These are phyloP conservation scores for Tetragonia tetragonoides DNA, from an alignment of 148 eudicot species.

Conservation along the genomic window DNA sequence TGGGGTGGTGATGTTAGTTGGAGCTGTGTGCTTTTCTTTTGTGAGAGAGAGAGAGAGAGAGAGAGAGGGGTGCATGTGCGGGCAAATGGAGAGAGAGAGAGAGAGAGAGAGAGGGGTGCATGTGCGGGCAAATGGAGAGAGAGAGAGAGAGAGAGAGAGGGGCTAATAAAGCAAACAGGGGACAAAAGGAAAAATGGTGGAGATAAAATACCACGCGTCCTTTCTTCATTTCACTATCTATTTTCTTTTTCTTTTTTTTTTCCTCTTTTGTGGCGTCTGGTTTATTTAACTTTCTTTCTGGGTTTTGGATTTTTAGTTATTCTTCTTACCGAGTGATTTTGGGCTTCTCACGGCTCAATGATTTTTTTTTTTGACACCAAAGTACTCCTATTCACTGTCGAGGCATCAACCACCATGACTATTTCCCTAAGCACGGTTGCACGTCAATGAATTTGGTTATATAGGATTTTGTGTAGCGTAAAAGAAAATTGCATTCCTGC, in stretches of 20 bases:
- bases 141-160: neutral
- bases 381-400: too few species aligned
- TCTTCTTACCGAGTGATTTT: too few species aligned
- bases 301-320: too few species aligned
- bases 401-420: too few species aligned
- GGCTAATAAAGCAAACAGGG: neutral
- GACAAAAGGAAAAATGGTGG: conserved; percentile 16
- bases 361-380: too few species aligned
- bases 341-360: too few species aligned
- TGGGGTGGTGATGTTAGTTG: neutral
- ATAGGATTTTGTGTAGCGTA: too few species aligned
- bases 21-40: neutral
- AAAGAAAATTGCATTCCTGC: too few species aligned
- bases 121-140: too few species aligned
- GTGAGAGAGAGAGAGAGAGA: neutral
- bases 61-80: conserved; percentile 11
- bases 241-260: neutral
- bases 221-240: conserved; percentile 13
- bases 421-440: too few species aligned
- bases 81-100: conserved; percentile 12
- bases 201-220: conserved; percentile 26
- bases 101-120: conserved; percentile 6
- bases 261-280: too few species aligned
- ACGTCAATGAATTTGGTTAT: too few species aligned
- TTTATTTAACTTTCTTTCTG: neutral